Base-by-base conservation (phyloP, 768 basidiomycete species). In the Grammothele lineata region DNA sequence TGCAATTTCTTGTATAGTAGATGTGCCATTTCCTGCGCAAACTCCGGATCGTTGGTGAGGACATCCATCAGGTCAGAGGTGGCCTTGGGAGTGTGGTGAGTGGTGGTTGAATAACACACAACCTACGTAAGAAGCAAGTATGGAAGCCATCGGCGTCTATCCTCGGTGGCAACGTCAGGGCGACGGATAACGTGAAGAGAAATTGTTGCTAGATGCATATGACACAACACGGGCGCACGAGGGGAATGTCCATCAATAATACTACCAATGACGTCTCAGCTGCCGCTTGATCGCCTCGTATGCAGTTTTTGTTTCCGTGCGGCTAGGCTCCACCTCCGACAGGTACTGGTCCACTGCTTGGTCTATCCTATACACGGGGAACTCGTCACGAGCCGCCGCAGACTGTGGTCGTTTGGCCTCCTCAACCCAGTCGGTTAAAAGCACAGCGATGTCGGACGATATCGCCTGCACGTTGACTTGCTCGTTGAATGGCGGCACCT, bases 401-500 rank as follows among this genome's bases (percentile, higher is more conserved):
- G 86, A 78, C 51, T 86, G 84, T 3, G 87, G 81, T 47, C 86
- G 75, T 56, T 74, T 80, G n/a, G 77, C 83, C 47, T 84, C 86
- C 45, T 85, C 79, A 25, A 91, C 61, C 90, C 90, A 92, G 57
- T 92, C 89, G 18, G 70, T 72, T 15, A 92, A 65, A n/a, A 92
- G 71, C 33, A 88, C 66, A 33, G 89, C 87, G 59, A 92, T 88
- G 57, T 91, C 89, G 7, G 83, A 76, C 0, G 88, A 89, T 46
- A 92, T 78, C 33, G 81, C 76, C 59, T 91, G 87, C 3, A 90
- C 85, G 51, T 87, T 87, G 26, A 72, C 73, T 58, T 88, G 88
- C 38, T 80, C 78, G 59, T 89, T 87, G 71, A 90, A 92, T 6
- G 89, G 87, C 14, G 89, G 86, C 18, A 90, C 76, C 87, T 90